phyloP scores from a whole-genome alignment of 2,329 filamentous ascomycete species.

The Colletotrichum sp. region DNA sequence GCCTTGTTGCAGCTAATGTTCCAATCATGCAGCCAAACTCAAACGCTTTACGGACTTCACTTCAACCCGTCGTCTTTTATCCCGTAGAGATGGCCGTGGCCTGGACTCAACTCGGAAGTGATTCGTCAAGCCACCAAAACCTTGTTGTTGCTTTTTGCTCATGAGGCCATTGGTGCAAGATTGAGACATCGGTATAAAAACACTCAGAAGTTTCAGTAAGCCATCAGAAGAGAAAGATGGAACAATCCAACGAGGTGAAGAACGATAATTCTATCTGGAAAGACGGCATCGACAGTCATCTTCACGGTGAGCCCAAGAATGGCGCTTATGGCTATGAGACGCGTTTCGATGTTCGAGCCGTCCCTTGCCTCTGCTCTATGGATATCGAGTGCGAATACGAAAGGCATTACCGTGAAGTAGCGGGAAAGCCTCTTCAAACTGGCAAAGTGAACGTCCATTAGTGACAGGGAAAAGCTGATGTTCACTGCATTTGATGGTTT shows the following conservation, averaged over 20 bases:
- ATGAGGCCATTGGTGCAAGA: rapidly evolving
- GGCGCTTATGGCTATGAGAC: not conserved
- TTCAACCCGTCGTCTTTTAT: not conserved
- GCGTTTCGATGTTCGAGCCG: not conserved
- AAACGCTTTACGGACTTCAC: not conserved
- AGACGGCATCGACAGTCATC: not conserved
- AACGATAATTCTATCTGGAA: not conserved
- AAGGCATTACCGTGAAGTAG: not conserved
- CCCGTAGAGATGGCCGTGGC: rapidly evolving
- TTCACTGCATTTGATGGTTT: rapidly evolving
- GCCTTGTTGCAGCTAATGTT: not conserved
- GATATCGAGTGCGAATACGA: not conserved
- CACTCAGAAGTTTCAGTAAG: rapidly evolving
- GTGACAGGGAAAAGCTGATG: rapidly evolving
- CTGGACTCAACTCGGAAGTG: rapidly evolving
- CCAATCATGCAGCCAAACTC: rapidly evolving
- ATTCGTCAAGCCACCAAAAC: rapidly evolving
- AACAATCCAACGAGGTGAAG: no score
- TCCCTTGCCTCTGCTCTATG: not conserved
- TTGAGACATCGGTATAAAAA: rapidly evolving
- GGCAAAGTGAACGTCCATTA: not conserved
- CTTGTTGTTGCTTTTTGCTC: not conserved
- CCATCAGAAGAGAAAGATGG: not conserved
- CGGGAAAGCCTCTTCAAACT: not conserved
- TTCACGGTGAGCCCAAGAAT: not conserved